These are phyloP conservation scores for Euphorbia peplus DNA, from an alignment of 345 rosid species.

Conservation along the genomic window DNA sequence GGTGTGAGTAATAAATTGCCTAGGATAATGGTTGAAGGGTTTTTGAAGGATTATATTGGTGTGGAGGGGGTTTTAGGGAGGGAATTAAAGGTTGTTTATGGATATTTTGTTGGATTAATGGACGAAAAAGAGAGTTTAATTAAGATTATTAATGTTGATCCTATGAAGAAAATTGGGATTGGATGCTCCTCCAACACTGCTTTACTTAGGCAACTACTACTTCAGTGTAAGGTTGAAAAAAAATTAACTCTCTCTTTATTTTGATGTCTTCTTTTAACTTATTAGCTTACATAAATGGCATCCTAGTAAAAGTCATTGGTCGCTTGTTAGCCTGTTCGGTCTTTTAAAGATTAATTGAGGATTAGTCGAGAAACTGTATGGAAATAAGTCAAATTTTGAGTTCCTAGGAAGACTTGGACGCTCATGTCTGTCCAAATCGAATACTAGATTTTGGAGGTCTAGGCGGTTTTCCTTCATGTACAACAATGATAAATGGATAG, in stretches of 20 bases:
- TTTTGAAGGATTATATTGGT: conserved; percentile 65
- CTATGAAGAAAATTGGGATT: conserved; percentile 38
- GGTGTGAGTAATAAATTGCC: conserved; percentile 57
- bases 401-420: no score
- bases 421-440: no score
- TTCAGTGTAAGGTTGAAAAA: conserved; percentile 41
- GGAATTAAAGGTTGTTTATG: conserved; percentile 50
- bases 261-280: no score
- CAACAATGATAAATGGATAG: no score
- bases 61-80: conserved; percentile 59
- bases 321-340: no score
- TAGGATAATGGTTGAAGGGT: conserved; percentile 64
- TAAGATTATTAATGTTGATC: conserved; percentile 12
- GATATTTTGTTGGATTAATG: conserved; percentile 66
- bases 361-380: no score
- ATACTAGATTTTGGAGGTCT: no score
- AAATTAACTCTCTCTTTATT: neutral
- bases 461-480: no score
- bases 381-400: no score
- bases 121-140: conserved; percentile 41
- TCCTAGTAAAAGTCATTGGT: no score
- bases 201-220: conserved; percentile 34
- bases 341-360: no score
- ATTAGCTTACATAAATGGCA: no score
- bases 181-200: conserved; percentile 37